Evolutionary conservation across 305 asterid species (phyloP).

Genomic region (Fraxinus paxiana): DNA sequence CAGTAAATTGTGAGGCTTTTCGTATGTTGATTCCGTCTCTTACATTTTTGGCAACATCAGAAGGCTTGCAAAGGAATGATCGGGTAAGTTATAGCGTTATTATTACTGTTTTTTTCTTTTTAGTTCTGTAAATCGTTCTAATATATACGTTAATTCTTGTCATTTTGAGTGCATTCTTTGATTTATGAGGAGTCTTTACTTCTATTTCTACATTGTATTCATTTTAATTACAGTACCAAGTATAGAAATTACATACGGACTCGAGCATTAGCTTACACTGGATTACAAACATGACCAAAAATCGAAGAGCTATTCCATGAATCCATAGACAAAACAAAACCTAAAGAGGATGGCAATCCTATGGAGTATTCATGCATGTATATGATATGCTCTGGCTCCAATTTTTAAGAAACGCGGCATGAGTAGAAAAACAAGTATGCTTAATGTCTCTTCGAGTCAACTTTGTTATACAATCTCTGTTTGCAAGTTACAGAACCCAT

Average conservation of each 20-base stretch:
- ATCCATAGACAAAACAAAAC: background rate
- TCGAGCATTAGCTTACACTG: background rate
- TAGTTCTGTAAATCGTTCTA: background rate
- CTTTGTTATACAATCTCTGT: background rate
- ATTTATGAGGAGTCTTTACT: background rate
- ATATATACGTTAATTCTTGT: background rate
- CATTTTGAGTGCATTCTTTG: background rate
- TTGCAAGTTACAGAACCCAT: background rate
- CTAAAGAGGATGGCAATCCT: background rate
- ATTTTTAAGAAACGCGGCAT: background rate
- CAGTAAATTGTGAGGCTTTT: slow-evolving; percentile 22
- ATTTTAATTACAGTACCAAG: background rate
- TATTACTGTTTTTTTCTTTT: background rate
- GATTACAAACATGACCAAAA: background rate
- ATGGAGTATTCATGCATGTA: background rate
- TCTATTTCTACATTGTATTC: background rate
- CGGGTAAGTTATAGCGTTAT: background rate
- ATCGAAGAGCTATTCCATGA: background rate
- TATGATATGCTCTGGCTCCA: background rate
- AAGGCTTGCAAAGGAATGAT: background rate
- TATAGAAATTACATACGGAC: background rate
- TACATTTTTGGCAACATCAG: background rate
- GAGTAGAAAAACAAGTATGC: background rate
- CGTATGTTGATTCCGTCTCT: background rate
- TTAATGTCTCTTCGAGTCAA: background rate